phyloP scores from a whole-genome alignment of 2,329 filamentous ascomycete species.

The Aspergillus fumigatus region DNA sequence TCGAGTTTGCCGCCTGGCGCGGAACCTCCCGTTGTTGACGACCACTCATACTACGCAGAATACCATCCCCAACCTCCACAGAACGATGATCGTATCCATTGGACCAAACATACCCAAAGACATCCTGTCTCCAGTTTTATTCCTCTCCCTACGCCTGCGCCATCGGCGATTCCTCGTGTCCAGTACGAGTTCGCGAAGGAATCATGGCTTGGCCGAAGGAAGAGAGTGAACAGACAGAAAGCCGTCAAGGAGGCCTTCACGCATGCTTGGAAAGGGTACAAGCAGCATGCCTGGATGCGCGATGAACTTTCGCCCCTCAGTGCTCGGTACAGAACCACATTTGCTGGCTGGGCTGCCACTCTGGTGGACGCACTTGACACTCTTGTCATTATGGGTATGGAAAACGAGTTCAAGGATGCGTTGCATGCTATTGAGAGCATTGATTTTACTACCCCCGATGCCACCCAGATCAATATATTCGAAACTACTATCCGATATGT shows the following conservation, averaged over 20 bases:
- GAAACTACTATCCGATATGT: slow-evolving; percentile 91
- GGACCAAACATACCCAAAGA: slow-evolving; percentile 66
- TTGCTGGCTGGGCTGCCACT: slow-evolving; percentile 87
- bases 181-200: slow-evolving; percentile 69
- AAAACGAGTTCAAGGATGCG: slow-evolving; percentile 74
- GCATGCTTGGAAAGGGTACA: slow-evolving; percentile 80
- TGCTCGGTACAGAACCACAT: slow-evolving; percentile 68
- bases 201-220: slow-evolving; percentile 52
- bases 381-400: slow-evolving; percentile 77
- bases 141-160: slow-evolving; percentile 64
- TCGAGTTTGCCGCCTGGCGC: slow-evolving; percentile 19
- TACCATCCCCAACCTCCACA: slow-evolving; percentile 3
- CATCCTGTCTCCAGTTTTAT: slow-evolving; percentile 72
- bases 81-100: slow-evolving; percentile 48
- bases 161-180: slow-evolving; percentile 68
- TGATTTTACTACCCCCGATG: slow-evolving; percentile 72
- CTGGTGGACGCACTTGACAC: slow-evolving; percentile 79
- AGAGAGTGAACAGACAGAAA: slow-evolving; percentile 60
- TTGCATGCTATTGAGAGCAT: slow-evolving; percentile 65
- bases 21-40: slow-evolving; percentile 11
- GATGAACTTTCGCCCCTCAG: slow-evolving; percentile 79
- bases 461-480: slow-evolving; percentile 74
- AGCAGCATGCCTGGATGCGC: slow-evolving; percentile 72
- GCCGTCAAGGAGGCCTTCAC: slow-evolving; percentile 70
- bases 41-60: slow-evolving; percentile 12